Percentiles rank a stretch among this genome's conserved stretches.
These are phyloP conservation scores for Gossypium australe DNA, from an alignment of 345 rosid genomes.

Conservation along the genomic window DNA sequence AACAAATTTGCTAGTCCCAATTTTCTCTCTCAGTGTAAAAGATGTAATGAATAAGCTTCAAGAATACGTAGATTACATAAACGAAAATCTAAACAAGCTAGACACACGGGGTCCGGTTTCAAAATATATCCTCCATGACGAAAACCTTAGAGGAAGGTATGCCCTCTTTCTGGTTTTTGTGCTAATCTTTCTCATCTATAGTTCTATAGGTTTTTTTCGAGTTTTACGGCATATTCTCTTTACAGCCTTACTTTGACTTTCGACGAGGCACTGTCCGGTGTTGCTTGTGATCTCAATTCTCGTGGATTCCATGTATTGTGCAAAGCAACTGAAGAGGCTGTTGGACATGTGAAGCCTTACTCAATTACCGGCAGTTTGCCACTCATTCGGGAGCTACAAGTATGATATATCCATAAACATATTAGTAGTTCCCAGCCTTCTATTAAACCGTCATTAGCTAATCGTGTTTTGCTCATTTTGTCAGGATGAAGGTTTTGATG, in stretches of 20 bases:
- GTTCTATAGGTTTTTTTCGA: not conserved
- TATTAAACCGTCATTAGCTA: not conserved
- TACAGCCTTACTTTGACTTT: conserved; percentile 67
- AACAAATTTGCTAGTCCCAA: not conserved
- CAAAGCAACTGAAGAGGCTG: conserved; percentile 86
- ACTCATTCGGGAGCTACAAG: conserved; percentile 82
- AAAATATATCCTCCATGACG: conserved; percentile 70
- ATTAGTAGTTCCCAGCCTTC: not conserved
- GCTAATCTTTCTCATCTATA: not conserved
- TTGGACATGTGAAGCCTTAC: conserved; percentile 89
- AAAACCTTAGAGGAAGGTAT: conserved; percentile 81
- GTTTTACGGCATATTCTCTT: conserved; percentile 8
- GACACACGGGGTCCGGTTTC: conserved; percentile 82
- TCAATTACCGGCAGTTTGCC: conserved; percentile 95
- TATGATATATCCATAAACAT: conserved; percentile 17
- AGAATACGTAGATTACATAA: conserved; percentile 81
- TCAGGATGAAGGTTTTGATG: conserved; percentile 96
- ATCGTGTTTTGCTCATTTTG: not conserved
- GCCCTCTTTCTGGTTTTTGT: not conserved
- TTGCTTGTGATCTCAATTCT: conserved; percentile 90
- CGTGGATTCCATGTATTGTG: conserved; percentile 77
- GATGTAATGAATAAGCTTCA: conserved; percentile 69
- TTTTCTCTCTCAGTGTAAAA: conserved; percentile 42
- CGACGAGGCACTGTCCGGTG: conserved; percentile 72
- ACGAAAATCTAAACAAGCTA: conserved; percentile 63